Evolutionary conservation across 305 asterid genomes (phyloP).

Genomic region (Fraxinus baroniana): DNA sequence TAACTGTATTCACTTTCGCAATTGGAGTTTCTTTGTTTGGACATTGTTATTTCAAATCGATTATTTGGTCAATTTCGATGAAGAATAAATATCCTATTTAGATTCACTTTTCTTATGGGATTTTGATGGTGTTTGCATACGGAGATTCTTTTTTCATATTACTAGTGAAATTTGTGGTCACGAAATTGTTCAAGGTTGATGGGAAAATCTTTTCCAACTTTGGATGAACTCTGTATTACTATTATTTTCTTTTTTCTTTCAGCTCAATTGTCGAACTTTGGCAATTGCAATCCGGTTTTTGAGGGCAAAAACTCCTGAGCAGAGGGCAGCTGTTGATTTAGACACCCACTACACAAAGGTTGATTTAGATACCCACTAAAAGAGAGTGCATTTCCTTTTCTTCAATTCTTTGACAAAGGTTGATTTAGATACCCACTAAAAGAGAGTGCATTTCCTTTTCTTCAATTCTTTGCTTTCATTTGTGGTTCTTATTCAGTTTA

Average conservation of each 20-base stretch:
- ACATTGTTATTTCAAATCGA: neutral
- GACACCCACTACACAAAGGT: constrained; percentile 79
- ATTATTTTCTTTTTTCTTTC: constrained; percentile 25
- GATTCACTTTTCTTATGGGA: neutral
- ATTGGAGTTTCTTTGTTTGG: neutral
- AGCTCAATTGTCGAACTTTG: constrained; percentile 71
- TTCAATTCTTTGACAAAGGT: constrained; percentile 25
- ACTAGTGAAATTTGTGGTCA: neutral
- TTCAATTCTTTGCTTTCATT: neutral
- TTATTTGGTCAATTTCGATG: neutral
- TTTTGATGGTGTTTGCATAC: neutral
- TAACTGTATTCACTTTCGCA: neutral
- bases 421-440: constrained; percentile 94
- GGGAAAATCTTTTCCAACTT: neutral
- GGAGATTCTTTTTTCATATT: neutral
- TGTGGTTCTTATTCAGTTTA: neutral
- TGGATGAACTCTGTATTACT: neutral
- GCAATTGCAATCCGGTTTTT: constrained; percentile 84
- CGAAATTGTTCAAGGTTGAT: neutral
- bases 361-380: constrained; percentile 94
- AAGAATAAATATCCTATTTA: neutral
- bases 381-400: neutral
- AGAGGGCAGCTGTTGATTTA: constrained; percentile 98
- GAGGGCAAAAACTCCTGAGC: constrained; percentile 92
- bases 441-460: neutral